Base-by-base conservation (phyloP, 495 filamentous ascomycete genomes). In the Penicillium subrubescens region DNA sequence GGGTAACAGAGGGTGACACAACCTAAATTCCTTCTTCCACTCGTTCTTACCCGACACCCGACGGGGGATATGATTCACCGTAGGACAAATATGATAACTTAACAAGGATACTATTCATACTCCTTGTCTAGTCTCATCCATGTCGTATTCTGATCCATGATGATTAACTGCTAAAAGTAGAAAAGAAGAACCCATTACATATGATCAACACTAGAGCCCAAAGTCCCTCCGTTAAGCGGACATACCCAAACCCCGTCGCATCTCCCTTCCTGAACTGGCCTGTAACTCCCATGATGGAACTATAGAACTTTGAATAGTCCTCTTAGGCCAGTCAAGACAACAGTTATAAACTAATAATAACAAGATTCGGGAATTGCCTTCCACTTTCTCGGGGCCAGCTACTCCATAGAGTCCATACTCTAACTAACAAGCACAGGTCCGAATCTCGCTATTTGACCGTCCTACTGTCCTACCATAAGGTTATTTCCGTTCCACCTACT, bases 201-300 rank as follows among this genome's bases (percentile, higher is more conserved):
- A n/a, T 43, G 5, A n/a, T 27, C 25, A 27, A 27, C 25, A 27
- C 25, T 27, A 27, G 4, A 27, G 25, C 25, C 25, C 25, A 2
- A 27, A 27, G 25, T 27, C 25, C 25, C 4, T 27, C 25, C 25
- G 1, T 27, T 27, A 1, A 48, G 50, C 27, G 27, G 50, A 25
- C 12, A 53, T 53, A 1, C 50, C 2, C 52, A 55, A 37, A 5
- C 31, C 52, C 52, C 23, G 12, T 55, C 52, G 58, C 19, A 60
- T 60, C 46, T 46, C 43, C 58, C 46, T 60, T 60, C 58, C 58
- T 19, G 3, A 60, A 51, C 25, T 19, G 50, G 58, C 44, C 29
- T 11, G 1, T 5, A 33, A 19, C 25, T 11, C n/a, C 44, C 21
- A 23, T 0, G 19, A 46, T 8, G 19, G 21, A 19, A 41, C 37